Evolutionary conservation across 2,329 filamentous ascomycete species (phyloP).

Genomic region (Monosporascus sp.): DNA sequence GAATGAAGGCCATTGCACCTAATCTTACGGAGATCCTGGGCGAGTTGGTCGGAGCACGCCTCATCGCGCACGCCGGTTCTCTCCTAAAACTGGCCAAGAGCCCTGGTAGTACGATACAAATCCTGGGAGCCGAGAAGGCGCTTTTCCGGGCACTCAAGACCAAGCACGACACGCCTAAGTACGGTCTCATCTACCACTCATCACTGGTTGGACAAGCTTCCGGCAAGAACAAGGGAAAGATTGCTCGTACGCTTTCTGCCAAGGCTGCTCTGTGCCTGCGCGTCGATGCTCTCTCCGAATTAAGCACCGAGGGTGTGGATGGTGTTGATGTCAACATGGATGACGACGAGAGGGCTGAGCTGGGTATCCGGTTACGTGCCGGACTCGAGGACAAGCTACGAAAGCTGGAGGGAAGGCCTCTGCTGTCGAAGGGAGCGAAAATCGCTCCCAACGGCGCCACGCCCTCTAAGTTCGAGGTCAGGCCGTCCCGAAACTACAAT

Average conservation of each 20-base stretch:
- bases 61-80: slow-evolving; percentile 92
- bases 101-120: slow-evolving; percentile 93
- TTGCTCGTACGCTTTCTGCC: slow-evolving; percentile 89
- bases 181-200: slow-evolving; percentile 89
- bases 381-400: slow-evolving; percentile 73
- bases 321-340: slow-evolving; percentile 54
- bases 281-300: slow-evolving; percentile 82
- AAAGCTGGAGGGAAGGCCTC: slow-evolving; percentile 82
- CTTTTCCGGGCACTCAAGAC: slow-evolving; percentile 98
- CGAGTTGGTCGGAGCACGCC: slow-evolving; percentile 85
- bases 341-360: slow-evolving; percentile 80
- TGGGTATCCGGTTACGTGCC: slow-evolving; percentile 67
- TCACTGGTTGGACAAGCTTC: slow-evolving; percentile 94
- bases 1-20: slow-evolving; percentile 95
- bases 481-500: slow-evolving; percentile 93
- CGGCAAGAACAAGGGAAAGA: slow-evolving; percentile 99
- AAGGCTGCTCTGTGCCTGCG: slow-evolving; percentile 91
- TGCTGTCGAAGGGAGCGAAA: slow-evolving; percentile 68
- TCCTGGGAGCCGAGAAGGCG: slow-evolving; percentile 96
- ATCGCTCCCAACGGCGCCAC: slow-evolving; percentile 67
- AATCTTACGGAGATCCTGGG: slow-evolving; percentile 92
- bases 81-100: slow-evolving; percentile 93
- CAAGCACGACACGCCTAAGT: slow-evolving; percentile 98
- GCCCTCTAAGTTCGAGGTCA: slow-evolving; percentile 81
- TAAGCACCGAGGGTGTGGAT: slow-evolving; percentile 58